Conservation (phyloP, 306 rosid genomes). For the Macrotyloma uniflorum region DNA sequence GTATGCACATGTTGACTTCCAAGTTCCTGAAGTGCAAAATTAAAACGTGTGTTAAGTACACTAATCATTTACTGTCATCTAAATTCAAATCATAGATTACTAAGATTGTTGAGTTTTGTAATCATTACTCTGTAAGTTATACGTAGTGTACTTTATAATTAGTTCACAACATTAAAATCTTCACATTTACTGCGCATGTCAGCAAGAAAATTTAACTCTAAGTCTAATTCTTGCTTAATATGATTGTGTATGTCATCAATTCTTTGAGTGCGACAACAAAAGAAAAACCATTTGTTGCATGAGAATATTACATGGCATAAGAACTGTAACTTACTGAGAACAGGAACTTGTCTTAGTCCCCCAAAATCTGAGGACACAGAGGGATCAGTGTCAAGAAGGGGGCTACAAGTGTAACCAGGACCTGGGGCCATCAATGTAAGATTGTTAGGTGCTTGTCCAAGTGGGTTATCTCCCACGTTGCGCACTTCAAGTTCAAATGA, state of each 20-base stretch:
- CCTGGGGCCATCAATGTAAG: conserved; percentile 75
- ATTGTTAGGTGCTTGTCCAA: conserved; percentile 52
- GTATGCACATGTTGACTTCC: conserved; percentile 76
- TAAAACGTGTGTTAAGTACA: no score
- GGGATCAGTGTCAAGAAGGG: conserved; percentile 56
- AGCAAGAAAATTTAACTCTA: not conserved
- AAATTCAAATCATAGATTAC: not conserved
- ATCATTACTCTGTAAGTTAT: not conserved
- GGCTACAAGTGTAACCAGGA: conserved; percentile 81
- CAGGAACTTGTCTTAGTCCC: conserved; percentile 69
- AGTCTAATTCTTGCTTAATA: not conserved
- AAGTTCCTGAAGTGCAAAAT: conserved; percentile 65
- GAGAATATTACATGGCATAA: not conserved
- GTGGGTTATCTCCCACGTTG: conserved; percentile 36
- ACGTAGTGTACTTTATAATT: not conserved
- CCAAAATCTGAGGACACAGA: conserved; percentile 57
- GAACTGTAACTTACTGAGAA: conserved; percentile 58
- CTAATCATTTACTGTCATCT: no score
- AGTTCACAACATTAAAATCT: not conserved
- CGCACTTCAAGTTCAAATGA: conserved; percentile 72
- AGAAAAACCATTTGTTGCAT: not conserved
- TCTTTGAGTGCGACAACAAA: not conserved
- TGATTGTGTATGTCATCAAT: conserved; percentile 9
- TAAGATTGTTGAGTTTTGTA: not conserved
- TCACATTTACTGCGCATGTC: not conserved